Percentiles rank a stretch among this genome's conserved stretches.
These are phyloP conservation scores for Neofusicoccum kwambonambiense DNA, from an alignment of 2,329 filamentous ascomycete species.

Conservation along the genomic window DNA sequence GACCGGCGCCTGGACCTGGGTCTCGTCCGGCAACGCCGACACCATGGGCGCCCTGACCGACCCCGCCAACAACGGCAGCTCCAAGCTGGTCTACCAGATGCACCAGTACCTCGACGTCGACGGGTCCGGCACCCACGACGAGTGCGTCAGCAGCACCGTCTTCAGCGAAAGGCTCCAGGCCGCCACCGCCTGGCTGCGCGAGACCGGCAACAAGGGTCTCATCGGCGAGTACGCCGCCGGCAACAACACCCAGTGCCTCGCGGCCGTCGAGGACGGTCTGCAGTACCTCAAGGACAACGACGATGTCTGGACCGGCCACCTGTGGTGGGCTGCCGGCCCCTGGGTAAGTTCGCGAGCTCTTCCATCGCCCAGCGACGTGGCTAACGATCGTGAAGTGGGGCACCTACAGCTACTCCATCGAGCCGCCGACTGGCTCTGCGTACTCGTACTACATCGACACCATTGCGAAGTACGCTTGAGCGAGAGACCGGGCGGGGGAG, in stretches of 20 bases:
- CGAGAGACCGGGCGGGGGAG: background rate
- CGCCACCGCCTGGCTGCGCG: conserved; percentile 55
- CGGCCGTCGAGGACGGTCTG: conserved; percentile 52
- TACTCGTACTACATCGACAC: conserved; percentile 25
- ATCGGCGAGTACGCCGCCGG: conserved; percentile 58
- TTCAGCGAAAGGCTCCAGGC: conserved; percentile 50
- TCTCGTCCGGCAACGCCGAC: conserved; percentile 45
- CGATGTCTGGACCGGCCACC: conserved; percentile 54
- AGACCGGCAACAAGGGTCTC: conserved; percentile 53
- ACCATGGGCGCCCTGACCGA: conserved; percentile 51
- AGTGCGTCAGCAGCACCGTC: conserved; percentile 55
- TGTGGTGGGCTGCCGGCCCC: conserved; percentile 58
- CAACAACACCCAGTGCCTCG: conserved; percentile 50
- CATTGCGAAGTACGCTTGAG: background rate
- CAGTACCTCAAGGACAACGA: conserved; percentile 47
- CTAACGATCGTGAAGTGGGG: conserved; percentile 26
- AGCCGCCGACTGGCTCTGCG: conserved; percentile 43
- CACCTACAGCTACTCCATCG: conserved; percentile 44
- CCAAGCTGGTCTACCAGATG: conserved; percentile 57
- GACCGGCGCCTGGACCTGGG: conserved; percentile 50
- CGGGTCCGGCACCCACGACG: conserved; percentile 51
- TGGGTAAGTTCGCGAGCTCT: conserved; percentile 29
- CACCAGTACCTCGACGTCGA: conserved; percentile 62
- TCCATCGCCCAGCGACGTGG: no score
- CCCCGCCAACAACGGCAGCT: conserved; percentile 44